Evolutionary conservation across 129 eudicot genomes (phyloP).

Genomic region (Deinandra increscens): DNA sequence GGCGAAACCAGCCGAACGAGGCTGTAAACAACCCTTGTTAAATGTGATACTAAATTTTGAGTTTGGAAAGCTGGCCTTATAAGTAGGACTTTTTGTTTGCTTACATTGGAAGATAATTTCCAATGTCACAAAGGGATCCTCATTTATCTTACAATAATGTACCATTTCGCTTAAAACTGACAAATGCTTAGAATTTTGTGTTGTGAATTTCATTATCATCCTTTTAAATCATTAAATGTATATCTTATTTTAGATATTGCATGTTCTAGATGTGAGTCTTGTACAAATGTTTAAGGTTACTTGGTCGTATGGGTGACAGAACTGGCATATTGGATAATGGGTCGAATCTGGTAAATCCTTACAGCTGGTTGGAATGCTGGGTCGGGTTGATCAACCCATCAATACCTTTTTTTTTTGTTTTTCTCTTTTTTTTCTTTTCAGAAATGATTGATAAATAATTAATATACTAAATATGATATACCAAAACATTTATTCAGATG

Average conservation of each 20-base stretch:
- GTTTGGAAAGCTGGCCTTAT: not conserved
- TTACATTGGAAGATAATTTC: not conserved
- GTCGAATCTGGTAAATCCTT: not conserved
- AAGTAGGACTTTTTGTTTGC: not conserved
- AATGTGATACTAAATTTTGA: not conserved
- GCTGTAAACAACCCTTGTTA: not conserved
- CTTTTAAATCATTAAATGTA: too few relatives aligned
- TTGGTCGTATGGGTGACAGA: not conserved
- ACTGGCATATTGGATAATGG: not conserved
- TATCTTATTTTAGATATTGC: too few relatives aligned
- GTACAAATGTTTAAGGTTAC: not conserved
- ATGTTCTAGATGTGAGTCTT: too few relatives aligned
- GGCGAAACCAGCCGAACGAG: not conserved
- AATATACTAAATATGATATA: not conserved
- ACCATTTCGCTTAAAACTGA: not conserved
- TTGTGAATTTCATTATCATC: too few relatives aligned
- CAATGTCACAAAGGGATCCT: not conserved
- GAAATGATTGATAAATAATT: not conserved
- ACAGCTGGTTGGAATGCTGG: not conserved
- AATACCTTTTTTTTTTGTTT: not conserved
- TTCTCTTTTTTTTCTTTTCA: not conserved
- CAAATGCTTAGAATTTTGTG: not conserved
- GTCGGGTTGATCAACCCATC: not conserved
- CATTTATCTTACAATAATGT: not conserved
- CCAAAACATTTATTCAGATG: not conserved